Evolutionary conservation across 768 basidiomycete genomes (phyloP), one percentile per base, ranked within the genome.

Genomic region (Tephrocybe sp.): DNA sequence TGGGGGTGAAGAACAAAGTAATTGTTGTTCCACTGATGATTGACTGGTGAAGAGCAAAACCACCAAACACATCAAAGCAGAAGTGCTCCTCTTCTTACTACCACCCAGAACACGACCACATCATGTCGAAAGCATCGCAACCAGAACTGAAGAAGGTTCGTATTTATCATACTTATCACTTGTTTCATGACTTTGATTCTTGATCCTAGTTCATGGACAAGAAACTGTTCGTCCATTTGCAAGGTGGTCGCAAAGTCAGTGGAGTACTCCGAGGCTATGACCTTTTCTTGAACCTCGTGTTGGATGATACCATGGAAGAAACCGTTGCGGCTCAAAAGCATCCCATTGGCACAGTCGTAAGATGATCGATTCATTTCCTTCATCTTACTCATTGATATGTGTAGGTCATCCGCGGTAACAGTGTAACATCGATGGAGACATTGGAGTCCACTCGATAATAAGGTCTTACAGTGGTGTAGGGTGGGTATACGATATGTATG

Each of bases 61-160:
- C 39, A 54, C 66, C 69, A 73, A 72, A 72, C 65, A 71, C 58
- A 59, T 51, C 69, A 65, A 69, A 69, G 65, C 71, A 69, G 4
- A 26, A 26, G 38, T 23, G 31, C 40, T 39, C 48, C 26, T 40
- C 51, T 53, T 45, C 30, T 41, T 50, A 26, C 33, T 38, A 12
- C 49, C 35, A 53, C 48, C 32, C 40, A 30, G 39, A 48, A 39
- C 55, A 50, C 51, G 39, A 38, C 39, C 45, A 56, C 61, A 72
- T 54, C 65, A 91, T 94, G 92, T 92, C 92, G 36, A 92, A 93
- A 76, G 90, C 92, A 61, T 92, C 93, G 39, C 92, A 97, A 70
- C 96, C 96, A 54, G 96, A 98, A 68, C 80, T 98, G 54, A 98
- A 97, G 81, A 98, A 96, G 85, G 96, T 94, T n/a, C n/a, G 58